Conservation (phyloP, 768 basidiomycete genomes). For the Candolleomyces eurysporus region DNA sequence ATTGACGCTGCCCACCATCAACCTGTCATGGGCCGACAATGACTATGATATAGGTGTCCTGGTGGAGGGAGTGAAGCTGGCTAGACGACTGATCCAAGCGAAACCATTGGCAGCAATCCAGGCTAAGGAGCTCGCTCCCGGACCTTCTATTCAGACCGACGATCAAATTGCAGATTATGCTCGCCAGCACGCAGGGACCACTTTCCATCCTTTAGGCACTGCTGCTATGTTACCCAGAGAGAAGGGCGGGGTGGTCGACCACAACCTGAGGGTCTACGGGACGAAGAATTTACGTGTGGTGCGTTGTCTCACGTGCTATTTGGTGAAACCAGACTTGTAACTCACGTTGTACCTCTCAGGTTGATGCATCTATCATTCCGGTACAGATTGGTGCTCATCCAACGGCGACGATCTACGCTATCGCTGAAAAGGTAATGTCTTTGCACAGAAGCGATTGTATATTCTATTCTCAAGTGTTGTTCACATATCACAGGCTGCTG, state of each 20-base stretch:
- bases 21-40: slow-evolving; percentile 10
- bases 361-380: slow-evolving; percentile 19
- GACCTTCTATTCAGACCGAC: slow-evolving; percentile 16
- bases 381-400: slow-evolving; percentile 14
- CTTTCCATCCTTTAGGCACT: slow-evolving; percentile 17
- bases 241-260: slow-evolving; percentile 31
- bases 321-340: not conserved
- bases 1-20: slow-evolving; percentile 10
- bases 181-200: not conserved
- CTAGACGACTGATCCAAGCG: slow-evolving; percentile 8
- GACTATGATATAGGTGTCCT: slow-evolving; percentile 16
- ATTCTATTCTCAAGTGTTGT: too few relatives aligned
- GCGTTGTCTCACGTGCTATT: not conserved
- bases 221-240: slow-evolving; percentile 25
- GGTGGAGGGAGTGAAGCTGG: slow-evolving; percentile 14
- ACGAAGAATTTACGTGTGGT: slow-evolving; percentile 28
- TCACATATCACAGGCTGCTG: too few relatives aligned
- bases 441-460: too few relatives aligned
- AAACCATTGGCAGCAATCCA: slow-evolving; percentile 7
- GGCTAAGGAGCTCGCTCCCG: slow-evolving; percentile 13
- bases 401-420: slow-evolving; percentile 15
- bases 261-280: slow-evolving; percentile 29
- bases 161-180: slow-evolving; percentile 13
- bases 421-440: slow-evolving; percentile 19
- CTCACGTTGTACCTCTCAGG: not conserved